phyloP scores from a whole-genome alignment of 176 grass and related monocot genomes.

The Calamus simplicifolius region DNA sequence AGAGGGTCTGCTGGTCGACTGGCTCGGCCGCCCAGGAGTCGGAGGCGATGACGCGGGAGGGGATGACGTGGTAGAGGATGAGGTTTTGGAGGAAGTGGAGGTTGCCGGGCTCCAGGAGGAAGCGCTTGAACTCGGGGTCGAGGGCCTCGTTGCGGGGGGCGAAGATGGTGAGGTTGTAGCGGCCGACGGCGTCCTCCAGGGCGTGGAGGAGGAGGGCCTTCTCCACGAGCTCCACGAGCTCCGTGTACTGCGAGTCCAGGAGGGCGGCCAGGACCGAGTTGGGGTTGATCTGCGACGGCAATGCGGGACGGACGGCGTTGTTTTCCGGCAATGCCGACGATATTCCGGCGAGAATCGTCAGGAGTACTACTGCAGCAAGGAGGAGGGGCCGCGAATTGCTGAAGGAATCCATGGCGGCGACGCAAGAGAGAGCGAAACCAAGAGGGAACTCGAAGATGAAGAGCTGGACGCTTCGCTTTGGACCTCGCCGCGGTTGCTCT shows the following conservation, averaged over 20 bases:
- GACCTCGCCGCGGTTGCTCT: too few species aligned
- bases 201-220: conserved; percentile 61
- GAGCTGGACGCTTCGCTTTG: too few species aligned
- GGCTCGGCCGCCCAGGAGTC: background rate
- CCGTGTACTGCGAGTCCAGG: conserved; percentile 73
- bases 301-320: too few species aligned
- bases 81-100: conserved; percentile 43
- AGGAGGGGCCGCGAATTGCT: too few species aligned
- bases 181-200: conserved; percentile 50
- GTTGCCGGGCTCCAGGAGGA: conserved; percentile 83
- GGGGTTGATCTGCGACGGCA: conserved; percentile 41
- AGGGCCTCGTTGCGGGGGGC: conserved; percentile 64
- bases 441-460: too few species aligned
- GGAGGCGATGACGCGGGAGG: conserved; percentile 21
- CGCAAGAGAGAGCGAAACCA: too few species aligned
- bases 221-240: conserved; percentile 72
- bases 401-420: too few species aligned
- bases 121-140: conserved; percentile 73
- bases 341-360: too few species aligned
- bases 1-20: conserved; percentile 30
- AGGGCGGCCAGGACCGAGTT: conserved; percentile 72
- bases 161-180: conserved; percentile 66
- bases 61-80: conserved; percentile 67
- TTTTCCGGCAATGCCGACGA: too few species aligned
- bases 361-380: too few species aligned